These are phyloP conservation scores for Stenocarpella maydis DNA, from an alignment of 2,329 filamentous ascomycete species.

Conservation along the genomic window DNA sequence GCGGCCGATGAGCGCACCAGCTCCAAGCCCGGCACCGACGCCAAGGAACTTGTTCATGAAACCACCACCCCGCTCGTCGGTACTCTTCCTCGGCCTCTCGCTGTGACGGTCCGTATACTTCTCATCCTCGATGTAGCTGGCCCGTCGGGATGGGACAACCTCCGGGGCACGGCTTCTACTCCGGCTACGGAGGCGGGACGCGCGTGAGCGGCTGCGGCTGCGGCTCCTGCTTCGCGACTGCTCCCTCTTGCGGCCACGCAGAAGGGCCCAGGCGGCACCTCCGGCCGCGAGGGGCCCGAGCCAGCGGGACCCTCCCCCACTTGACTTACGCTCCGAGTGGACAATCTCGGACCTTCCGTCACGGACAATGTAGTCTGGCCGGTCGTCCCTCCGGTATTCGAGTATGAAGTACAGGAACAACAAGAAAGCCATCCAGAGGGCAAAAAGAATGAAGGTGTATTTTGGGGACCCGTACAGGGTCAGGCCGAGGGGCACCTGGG, in stretches of 20 bases:
- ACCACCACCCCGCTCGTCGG: constrained; percentile 54
- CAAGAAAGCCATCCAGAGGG: constrained; percentile 78
- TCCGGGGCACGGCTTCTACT: constrained; percentile 53
- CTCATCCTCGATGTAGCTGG: constrained; percentile 69
- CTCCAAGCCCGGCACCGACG: constrained; percentile 69
- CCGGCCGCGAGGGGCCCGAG: constrained; percentile 62
- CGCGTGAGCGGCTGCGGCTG: constrained; percentile 43
- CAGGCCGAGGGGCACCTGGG: constrained; percentile 87
- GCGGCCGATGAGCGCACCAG: constrained; percentile 67
- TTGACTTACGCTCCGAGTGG: constrained; percentile 46
- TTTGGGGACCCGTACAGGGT: constrained; percentile 92
- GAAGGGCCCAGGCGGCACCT: constrained; percentile 57
- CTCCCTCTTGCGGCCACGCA: constrained; percentile 51
- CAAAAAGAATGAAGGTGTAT: constrained; percentile 84
- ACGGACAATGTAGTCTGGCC: constrained; percentile 62
- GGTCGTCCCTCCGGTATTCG: constrained; percentile 71
- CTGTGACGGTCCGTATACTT: constrained; percentile 75
- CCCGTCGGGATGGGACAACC: constrained; percentile 60
- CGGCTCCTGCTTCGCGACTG: constrained; percentile 52
- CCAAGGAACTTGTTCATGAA: constrained; percentile 69
- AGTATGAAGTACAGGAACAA: constrained; percentile 81
- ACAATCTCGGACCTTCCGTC: constrained; percentile 65
- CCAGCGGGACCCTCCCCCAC: constrained; percentile 51
- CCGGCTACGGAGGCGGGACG: constrained; percentile 46
- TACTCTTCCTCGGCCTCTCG: constrained; percentile 51